Evolutionary conservation across 2,329 filamentous ascomycete genomes (phyloP).

Genomic region (Exophiala xenobiotica): DNA sequence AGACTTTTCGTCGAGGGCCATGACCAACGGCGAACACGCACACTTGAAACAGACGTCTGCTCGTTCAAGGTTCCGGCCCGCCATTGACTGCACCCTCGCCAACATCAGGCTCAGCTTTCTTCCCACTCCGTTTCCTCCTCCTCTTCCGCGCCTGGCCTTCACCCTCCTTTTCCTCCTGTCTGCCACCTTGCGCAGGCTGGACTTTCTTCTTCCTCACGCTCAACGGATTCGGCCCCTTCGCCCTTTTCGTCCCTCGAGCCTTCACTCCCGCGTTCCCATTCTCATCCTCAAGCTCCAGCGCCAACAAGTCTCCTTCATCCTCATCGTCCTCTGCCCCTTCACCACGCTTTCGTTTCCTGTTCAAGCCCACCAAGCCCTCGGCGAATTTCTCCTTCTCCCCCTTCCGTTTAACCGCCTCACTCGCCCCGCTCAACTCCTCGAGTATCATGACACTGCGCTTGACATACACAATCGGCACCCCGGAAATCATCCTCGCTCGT

Average conservation of each 20-base stretch:
- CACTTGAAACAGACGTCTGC: too few species aligned
- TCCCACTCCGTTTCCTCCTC: conserved; percentile 6
- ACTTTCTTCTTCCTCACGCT: conserved; percentile 50
- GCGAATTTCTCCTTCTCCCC: conserved; percentile 49
- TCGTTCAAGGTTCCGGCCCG: too few species aligned
- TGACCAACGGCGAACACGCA: too few species aligned
- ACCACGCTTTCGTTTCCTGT: conserved; percentile 38
- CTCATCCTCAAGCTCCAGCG: conserved; percentile 28
- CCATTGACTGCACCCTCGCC: too few species aligned
- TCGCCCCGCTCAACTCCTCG: conserved; percentile 48
- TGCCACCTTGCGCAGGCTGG: conserved; percentile 8
- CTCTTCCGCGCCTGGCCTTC: conserved; percentile 13
- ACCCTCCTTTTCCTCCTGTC: conserved; percentile 24
- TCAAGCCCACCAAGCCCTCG: conserved; percentile 39
- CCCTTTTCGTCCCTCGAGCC: conserved; percentile 37
- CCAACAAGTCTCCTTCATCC: conserved; percentile 7
- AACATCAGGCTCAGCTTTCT: conserved; percentile 2
- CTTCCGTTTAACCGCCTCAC: conserved; percentile 43
- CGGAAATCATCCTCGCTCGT: conserved; percentile 44
- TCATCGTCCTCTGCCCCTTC: conserved; percentile 29
- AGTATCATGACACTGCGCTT: conserved; percentile 53
- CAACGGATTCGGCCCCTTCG: conserved; percentile 49
- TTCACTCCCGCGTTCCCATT: conserved; percentile 33
- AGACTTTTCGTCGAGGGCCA: too few species aligned
- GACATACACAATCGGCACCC: conserved; percentile 52